Evolutionary conservation across 495 filamentous ascomycete species (phyloP), one percentile per base, ranked within the genome.

Genomic region (Peziza echinospora): DNA sequence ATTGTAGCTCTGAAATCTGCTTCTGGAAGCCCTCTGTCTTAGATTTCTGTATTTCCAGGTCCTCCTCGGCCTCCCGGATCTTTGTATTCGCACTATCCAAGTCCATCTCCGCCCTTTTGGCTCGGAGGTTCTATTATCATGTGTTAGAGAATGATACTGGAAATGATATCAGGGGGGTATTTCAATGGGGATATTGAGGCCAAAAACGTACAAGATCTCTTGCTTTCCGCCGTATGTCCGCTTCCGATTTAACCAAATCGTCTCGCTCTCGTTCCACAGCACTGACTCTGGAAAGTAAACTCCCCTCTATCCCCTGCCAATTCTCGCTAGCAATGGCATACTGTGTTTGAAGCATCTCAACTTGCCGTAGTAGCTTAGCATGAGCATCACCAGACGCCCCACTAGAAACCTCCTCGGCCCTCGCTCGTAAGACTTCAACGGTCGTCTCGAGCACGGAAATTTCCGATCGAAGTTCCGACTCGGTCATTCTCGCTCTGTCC

Each of bases 341-440:
- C 62, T 99, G 91, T 4, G 80, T 87, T 63, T 96, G 91, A 43
- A 99, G 64, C 2, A 83, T 94, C 67, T 99, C 91, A 24, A 96
- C 76, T 62, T 96, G 91, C 40, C 91, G 75, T 19, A 94, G 66
- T 21, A 99, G 68, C 59, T 94, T 93, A 21, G 79, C 83, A 53
- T 92, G 84, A 0, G 82, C 76, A 58, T 96, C 85, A 5, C 84
- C 80, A 5, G 71, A 71, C 34, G 74, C 71, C 17, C 84, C 80
- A 5, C 84, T 84, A 0, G 84, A 85, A 3, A 77, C 83, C 60
- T 99, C 91, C 65, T 99, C 91, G 7, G 82, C 84, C 19, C 80
- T 71, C 17, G 76, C 71, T 16, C 91, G 76, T 57, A 93, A 73
- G 28, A 79, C 78, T 57, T 99, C 91, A 54, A 96, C 70, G 56